Evolutionary conservation across 225 moss, liverwort and hornwort species (phyloP), one percentile per base, ranked within the genome.

Genomic region (Sphagnum contortum): DNA sequence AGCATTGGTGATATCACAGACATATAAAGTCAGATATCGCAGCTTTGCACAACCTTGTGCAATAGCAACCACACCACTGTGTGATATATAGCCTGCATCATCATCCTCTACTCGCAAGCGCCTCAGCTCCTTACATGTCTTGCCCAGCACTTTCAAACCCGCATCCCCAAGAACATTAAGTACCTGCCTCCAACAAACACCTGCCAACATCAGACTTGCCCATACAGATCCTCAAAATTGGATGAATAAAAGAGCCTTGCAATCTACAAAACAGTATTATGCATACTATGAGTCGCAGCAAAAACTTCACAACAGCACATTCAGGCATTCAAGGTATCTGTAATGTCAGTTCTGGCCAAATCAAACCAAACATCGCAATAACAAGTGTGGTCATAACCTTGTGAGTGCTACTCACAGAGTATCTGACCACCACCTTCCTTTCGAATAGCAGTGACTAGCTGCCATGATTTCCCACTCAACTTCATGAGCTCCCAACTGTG

Each of bases 31-130:
- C 8, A 91, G 72, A 70, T 79, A 76, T 55, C 82, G 83, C 45
- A 94, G 82, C 54, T 82, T 83, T 57, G 48, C 71, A 71, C 94
- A 94, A 45, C 81, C 80, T 72, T 88, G 89, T 5, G 80, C 89
- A 50, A 91, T 10, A 4, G 94, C 85, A 8, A 94, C 80, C 56
- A 91, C 57, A 45, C 94, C 94, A 29, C 48, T 63, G 54, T 87
- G 87, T 11, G 94, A 80, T 45, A 91, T 73, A 62, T 57, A 80
- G 53, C 89, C 87, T 65, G 87, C 80, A 44, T 85, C 82, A 59
- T 81, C 89, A 49, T 84, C 77, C 14, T 94, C 89, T 45, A 94
- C 73, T 66, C 88, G 84, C 50, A 88, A 70, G 67, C 76, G 80
- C 64, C 69, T 82, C 55, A 94, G 54, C 3, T 75, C 74, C 70